These are phyloP conservation scores for Rhodomyrtus tomentosa DNA, from an alignment of 345 rosid species.

Conservation along the genomic window DNA sequence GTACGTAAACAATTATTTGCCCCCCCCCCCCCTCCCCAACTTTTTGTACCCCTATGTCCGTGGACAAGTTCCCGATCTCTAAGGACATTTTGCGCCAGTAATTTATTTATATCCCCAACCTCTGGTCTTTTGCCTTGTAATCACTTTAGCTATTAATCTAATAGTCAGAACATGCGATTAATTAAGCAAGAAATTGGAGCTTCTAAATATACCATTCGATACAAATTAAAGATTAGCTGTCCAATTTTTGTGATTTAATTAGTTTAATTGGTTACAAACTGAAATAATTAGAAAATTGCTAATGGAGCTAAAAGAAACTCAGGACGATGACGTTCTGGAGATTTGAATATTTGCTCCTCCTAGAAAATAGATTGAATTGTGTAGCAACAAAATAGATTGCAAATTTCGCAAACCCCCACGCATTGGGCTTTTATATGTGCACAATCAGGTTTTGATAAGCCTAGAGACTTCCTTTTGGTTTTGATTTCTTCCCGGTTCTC, in stretches of 20 bases:
- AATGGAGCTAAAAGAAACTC: background rate
- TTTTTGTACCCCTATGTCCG: background rate
- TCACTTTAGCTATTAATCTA: no score
- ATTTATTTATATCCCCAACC: background rate
- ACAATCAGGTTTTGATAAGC: background rate
- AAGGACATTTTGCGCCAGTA: background rate
- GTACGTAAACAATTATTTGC: background rate
- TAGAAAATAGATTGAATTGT: background rate
- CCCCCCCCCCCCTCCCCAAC: no score
- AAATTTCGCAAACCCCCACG: no score
- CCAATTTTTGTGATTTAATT: background rate
- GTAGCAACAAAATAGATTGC: no score
- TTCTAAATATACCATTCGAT: no score
- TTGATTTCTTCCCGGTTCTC: background rate
- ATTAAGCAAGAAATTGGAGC: background rate
- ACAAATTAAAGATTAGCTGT: background rate
- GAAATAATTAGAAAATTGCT: background rate
- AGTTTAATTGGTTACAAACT: background rate
- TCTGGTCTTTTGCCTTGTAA: background rate
- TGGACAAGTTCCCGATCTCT: background rate
- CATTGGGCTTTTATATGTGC: background rate
- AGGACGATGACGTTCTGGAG: background rate
- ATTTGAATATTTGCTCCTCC: background rate
- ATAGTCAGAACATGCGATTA: background rate
- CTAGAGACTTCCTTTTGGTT: background rate